Percentiles rank a stretch among this genome's conserved stretches.
Conservation (phyloP, 2,329 filamentous ascomycete genomes). For the Alternaria dauci region DNA sequence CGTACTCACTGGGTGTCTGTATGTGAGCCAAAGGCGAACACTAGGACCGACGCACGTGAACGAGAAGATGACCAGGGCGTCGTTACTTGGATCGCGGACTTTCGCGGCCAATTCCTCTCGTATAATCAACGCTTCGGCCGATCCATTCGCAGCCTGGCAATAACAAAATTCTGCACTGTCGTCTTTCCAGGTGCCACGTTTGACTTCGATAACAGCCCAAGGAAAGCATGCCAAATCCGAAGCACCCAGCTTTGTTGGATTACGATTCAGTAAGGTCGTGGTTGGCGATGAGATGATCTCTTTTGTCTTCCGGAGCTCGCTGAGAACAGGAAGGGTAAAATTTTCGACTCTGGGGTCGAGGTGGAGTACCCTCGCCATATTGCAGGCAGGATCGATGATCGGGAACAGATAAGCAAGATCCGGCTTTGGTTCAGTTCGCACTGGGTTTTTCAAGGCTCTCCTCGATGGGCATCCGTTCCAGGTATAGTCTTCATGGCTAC, state of each 20-base stretch:
- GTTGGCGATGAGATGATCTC: constrained; percentile 9
- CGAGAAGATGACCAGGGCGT: constrained; percentile 20
- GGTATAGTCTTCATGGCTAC: background rate
- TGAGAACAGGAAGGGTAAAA: constrained; percentile 17
- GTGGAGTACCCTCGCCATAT: background rate
- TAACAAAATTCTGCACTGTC: constrained; percentile 15
- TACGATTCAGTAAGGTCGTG: background rate
- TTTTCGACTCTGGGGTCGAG: constrained; percentile 8
- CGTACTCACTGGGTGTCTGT: constrained; percentile 11
- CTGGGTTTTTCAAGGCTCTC: background rate
- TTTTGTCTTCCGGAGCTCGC: constrained; percentile 6
- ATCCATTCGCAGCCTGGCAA: constrained; percentile 29
- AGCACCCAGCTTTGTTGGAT: background rate
- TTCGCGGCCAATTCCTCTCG: constrained; percentile 12
- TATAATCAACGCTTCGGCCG: constrained; percentile 18
- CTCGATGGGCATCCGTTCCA: constrained; percentile 3
- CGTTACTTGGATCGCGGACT: background rate
- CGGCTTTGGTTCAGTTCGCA: constrained; percentile 17
- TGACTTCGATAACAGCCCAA: constrained; percentile 26
- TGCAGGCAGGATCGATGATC: constrained; percentile 9
- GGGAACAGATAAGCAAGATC: constrained; percentile 25
- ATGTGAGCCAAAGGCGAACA: constrained; percentile 26
- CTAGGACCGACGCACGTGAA: constrained; percentile 25
- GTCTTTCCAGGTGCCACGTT: background rate
- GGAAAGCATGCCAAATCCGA: constrained; percentile 24